Percentiles rank a stretch among this genome's conserved stretches.
Conservation (phyloP, 441 rosid species). For the Lepidium campestre region DNA sequence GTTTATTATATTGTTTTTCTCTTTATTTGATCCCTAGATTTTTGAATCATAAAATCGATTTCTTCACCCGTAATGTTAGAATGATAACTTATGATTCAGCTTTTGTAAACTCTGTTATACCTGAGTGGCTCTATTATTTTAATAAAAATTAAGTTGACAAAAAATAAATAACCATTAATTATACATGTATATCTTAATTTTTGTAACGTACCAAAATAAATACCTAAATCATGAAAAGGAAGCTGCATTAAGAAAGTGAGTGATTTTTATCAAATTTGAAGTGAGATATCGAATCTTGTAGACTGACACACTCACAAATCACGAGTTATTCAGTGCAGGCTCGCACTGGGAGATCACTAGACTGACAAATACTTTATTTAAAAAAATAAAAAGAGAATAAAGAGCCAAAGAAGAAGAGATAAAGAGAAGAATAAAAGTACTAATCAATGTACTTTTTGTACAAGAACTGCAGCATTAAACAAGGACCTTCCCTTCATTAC, state of each 20-base stretch:
- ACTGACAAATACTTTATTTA: background rate
- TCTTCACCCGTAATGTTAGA: no score
- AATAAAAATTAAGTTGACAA: no score
- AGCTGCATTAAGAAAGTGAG: background rate
- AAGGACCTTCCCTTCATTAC: conserved; percentile 14
- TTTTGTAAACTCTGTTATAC: no score
- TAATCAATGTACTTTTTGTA: conserved; percentile 29
- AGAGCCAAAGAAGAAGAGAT: no score
- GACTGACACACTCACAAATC: conserved; percentile 17
- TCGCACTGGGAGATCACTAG: conserved; percentile 4
- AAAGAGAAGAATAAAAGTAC: no score
- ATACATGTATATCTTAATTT: no score
- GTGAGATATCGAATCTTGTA: conserved; percentile 14
- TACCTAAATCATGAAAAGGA: background rate
- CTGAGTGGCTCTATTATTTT: no score
- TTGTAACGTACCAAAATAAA: background rate
- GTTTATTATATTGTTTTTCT: no score
- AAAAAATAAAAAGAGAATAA: conserved; percentile 6
- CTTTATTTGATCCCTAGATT: no score
- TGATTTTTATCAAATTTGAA: background rate
- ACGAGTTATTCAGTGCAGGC: conserved; percentile 4
- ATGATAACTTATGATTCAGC: no score
- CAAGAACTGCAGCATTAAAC: conserved; percentile 2
- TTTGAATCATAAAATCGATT: no score
- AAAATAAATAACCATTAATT: no score